A percentile compares a stretch with the other conserved stretches of the same genome.
Evolutionary conservation across 1,139 yeast species (phyloP).

Genomic region (Diutina ranongensis): DNA sequence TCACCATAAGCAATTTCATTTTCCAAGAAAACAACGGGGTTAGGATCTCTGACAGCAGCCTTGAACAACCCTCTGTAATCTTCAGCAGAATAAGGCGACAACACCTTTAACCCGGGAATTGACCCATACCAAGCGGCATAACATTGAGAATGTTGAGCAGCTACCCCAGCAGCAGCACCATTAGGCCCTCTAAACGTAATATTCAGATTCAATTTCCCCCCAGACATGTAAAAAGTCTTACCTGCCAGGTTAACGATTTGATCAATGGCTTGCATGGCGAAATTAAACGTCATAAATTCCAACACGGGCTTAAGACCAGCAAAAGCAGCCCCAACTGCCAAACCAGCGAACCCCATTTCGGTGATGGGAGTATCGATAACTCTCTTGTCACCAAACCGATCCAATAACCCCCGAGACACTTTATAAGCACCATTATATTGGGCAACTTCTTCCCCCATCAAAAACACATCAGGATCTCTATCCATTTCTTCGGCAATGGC

Average conservation of each 20-base stretch:
- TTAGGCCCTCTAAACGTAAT: constrained; percentile 98
- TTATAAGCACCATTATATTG: constrained; percentile 99
- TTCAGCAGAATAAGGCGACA: constrained; percentile 91
- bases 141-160: constrained; percentile 98
- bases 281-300: constrained; percentile 98
- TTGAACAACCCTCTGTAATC: constrained; percentile 93
- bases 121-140: constrained; percentile 97
- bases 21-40: constrained; percentile 92
- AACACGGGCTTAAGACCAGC: constrained; percentile 95
- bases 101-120: constrained; percentile 94
- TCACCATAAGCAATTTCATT: constrained; percentile 94
- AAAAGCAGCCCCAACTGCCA: constrained; percentile 94
- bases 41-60: constrained; percentile 97
- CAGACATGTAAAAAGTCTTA: constrained; percentile 97
- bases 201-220: constrained; percentile 96
- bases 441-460: constrained; percentile 98
- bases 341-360: constrained; percentile 98
- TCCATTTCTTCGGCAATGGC: constrained; percentile 98
- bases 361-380: constrained; percentile 97
- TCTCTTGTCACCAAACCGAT: constrained; percentile 95
- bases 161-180: constrained; percentile 99
- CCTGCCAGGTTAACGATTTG: constrained; percentile 98
- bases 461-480: constrained; percentile 84
- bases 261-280: constrained; percentile 99
- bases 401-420: constrained; percentile 89